These are phyloP conservation scores for Cyclotella cryptica DNA, from an alignment of 108 stramenopile genomes.

Conservation along the genomic window DNA sequence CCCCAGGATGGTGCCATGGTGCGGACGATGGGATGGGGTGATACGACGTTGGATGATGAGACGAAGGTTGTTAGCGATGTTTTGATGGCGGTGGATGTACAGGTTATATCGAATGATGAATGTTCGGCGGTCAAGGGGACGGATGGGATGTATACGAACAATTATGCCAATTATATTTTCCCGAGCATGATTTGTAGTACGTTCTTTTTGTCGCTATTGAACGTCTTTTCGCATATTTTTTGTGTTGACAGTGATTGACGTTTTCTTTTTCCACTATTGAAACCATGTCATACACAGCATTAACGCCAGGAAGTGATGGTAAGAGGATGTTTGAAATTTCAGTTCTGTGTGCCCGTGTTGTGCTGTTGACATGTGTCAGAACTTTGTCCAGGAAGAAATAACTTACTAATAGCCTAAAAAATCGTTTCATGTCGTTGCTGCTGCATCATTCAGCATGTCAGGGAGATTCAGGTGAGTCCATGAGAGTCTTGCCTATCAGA, in stretches of 20 bases:
- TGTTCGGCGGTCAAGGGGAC: conserved; percentile 3
- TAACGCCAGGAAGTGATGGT: conserved; percentile 37
- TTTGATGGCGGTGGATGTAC: conserved; percentile 14
- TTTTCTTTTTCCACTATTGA: not conserved
- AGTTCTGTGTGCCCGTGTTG: no score
- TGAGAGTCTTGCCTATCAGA: not conserved
- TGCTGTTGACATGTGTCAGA: no score
- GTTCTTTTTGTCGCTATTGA: no score
- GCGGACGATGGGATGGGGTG: conserved; percentile 31
- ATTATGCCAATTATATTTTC: conserved; percentile 4
- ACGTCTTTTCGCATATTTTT: no score
- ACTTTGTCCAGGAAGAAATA: no score
- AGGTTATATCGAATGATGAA: conserved; percentile 14
- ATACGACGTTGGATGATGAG: not conserved
- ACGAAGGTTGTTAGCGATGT: not conserved
- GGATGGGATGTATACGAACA: conserved; percentile 6
- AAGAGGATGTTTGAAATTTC: not conserved
- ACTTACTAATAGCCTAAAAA: no score
- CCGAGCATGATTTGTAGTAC: conserved; percentile 16
- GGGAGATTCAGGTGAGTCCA: conserved; percentile 37
- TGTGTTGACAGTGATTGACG: no score
- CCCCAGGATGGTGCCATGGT: not conserved
- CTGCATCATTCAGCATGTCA: conserved; percentile 58
- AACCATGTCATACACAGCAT: conserved; percentile 17
- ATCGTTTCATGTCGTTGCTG: no score